Evolutionary conservation across 164 flowering plant genomes (phyloP).

Genomic region (Liriodendron chinense): DNA sequence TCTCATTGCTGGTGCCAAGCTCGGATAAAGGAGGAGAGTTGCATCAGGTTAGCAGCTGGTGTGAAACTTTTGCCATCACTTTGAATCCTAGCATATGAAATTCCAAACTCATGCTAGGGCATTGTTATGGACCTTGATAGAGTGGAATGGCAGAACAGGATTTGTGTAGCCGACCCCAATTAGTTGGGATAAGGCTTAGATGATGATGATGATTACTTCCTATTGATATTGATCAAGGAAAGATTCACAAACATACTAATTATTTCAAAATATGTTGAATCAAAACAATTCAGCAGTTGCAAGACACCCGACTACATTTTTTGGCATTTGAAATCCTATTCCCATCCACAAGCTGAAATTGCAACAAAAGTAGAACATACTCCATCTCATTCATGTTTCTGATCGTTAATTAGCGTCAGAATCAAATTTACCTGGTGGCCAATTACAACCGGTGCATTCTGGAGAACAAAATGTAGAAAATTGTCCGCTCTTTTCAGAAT

Average conservation of each 20-base stretch:
- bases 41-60: too few species aligned
- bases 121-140: too few species aligned
- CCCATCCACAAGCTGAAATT: background rate
- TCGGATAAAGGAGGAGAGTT: too few species aligned
- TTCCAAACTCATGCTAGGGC: too few species aligned
- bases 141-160: too few species aligned
- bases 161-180: too few species aligned
- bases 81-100: too few species aligned
- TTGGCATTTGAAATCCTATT: background rate
- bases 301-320: background rate
- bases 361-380: background rate
- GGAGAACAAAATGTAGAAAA: slow-evolving; percentile 93
- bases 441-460: slow-evolving; percentile 93
- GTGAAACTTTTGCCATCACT: too few species aligned
- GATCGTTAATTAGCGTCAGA: background rate
- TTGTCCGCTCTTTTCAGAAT: slow-evolving; percentile 89
- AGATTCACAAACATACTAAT: background rate
- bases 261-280: background rate
- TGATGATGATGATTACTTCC: too few species aligned
- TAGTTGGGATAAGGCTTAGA: too few species aligned
- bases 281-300: background rate
- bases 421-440: slow-evolving; percentile 81
- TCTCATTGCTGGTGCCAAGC: too few species aligned
- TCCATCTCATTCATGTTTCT: background rate
- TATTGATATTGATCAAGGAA: background rate